phyloP scores from a whole-genome alignment of 257 asterid species.

The Euphrasia confusa region DNA sequence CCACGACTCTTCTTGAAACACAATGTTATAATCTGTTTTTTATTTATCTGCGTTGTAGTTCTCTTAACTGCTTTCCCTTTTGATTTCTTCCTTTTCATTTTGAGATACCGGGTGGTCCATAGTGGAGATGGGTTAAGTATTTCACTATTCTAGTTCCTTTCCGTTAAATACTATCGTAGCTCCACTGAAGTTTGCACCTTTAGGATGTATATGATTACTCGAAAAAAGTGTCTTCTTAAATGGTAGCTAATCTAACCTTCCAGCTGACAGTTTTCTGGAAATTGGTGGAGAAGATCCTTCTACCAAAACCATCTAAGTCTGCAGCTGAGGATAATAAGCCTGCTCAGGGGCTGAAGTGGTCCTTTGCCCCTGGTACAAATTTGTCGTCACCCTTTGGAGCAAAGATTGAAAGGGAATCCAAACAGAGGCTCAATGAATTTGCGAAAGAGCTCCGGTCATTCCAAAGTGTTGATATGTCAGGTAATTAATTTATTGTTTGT shows the following conservation, averaged over 20 bases:
- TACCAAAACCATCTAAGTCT: slow-evolving; percentile 52
- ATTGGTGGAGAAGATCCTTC: slow-evolving; percentile 69
- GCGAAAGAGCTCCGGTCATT: slow-evolving; percentile 87
- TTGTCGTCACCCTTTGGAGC: slow-evolving; percentile 55
- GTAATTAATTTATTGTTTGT: slow-evolving; percentile 36
- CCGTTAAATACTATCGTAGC: no score
- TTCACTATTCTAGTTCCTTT: no score
- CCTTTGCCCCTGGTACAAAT: slow-evolving; percentile 76
- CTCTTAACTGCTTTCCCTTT: no score
- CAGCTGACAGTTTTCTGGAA: slow-evolving; percentile 97
- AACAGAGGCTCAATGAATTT: slow-evolving; percentile 80
- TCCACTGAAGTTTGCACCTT: no score
- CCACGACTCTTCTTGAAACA: no score
- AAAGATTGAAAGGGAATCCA: slow-evolving; percentile 71
- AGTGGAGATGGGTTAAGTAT: no score
- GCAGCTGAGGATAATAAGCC: slow-evolving; percentile 49
- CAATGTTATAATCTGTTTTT: no score
- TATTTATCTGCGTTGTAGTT: no score
- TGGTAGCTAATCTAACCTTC: slow-evolving; percentile 61
- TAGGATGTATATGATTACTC: no score
- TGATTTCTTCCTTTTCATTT: no score
- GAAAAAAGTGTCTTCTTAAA: slow-evolving; percentile 21
- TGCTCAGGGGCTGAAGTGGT: slow-evolving; percentile 66
- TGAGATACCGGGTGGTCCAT: no score
- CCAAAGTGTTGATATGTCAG: slow-evolving; percentile 81